Percentiles rank a stretch among this genome's conserved stretches.
phyloP scores from a whole-genome alignment of 2,329 filamentous ascomycete species.

The Orbilia ellipsospora region DNA sequence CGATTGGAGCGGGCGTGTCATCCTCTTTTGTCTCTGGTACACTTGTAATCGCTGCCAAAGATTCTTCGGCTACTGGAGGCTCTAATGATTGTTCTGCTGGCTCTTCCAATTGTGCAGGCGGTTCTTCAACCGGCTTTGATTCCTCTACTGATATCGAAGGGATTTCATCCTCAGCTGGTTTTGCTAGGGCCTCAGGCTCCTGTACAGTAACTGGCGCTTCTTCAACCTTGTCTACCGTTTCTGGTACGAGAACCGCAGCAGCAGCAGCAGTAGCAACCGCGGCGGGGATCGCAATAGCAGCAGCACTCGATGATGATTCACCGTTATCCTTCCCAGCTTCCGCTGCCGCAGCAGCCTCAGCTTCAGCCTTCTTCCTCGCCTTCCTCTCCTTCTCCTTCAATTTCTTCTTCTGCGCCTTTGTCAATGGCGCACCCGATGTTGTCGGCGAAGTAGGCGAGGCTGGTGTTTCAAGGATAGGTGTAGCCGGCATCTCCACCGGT shows the following conservation, averaged over 20 bases:
- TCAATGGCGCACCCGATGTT: slow-evolving; percentile 16
- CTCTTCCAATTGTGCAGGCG: slow-evolving; percentile 18
- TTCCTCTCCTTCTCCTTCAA: slow-evolving; percentile 45
- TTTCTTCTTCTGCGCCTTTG: slow-evolving; percentile 41
- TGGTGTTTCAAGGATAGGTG: slow-evolving; percentile 29
- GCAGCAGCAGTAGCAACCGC: not conserved
- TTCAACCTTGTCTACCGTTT: slow-evolving; percentile 19
- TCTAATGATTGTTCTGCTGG: slow-evolving; percentile 24
- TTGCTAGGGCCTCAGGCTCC: slow-evolving; percentile 14
- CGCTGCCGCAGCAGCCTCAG: slow-evolving; percentile 30
- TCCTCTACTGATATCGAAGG: slow-evolving; percentile 52
- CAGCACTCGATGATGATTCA: slow-evolving; percentile 10
- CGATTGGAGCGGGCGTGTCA: not conserved
- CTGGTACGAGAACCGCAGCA: slow-evolving; percentile 29
- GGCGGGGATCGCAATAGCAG: slow-evolving; percentile 3
- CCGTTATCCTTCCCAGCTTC: slow-evolving; percentile 12
- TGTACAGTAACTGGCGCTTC: slow-evolving; percentile 13
- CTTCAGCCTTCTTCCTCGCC: slow-evolving; percentile 35
- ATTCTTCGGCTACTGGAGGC: slow-evolving; percentile 30
- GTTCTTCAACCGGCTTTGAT: slow-evolving; percentile 12
- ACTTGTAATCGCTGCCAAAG: slow-evolving; percentile 30
- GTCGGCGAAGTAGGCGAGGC: slow-evolving; percentile 21
- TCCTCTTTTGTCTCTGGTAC: not conserved
- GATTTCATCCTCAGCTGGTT: slow-evolving; percentile 33
- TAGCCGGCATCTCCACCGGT: slow-evolving; percentile 17